A percentile compares a stretch with the other conserved stretches of the same genome.
Evolutionary conservation across 2,329 filamentous ascomycete species (phyloP).

Genomic region (Nigrospora sphaerica): DNA sequence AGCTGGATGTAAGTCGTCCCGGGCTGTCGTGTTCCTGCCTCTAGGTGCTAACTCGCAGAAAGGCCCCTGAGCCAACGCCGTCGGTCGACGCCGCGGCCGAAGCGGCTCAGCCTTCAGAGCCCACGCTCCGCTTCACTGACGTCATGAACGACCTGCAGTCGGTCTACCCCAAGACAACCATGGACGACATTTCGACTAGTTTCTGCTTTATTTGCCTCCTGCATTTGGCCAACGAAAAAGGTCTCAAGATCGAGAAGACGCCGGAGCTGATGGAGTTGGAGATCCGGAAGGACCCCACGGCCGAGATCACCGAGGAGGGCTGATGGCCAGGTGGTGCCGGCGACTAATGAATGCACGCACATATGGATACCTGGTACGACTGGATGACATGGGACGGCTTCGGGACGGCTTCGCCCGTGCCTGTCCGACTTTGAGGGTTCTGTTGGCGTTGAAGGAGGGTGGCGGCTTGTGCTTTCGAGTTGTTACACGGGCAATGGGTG

Average conservation of each 20-base stretch:
- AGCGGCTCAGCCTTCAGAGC: conserved; percentile 27
- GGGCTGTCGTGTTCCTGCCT: too few species aligned
- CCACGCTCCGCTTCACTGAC: conserved; percentile 72
- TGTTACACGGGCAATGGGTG: too few species aligned
- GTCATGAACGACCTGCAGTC: conserved; percentile 84
- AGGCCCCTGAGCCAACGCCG: too few species aligned
- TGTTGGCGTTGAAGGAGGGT: too few species aligned
- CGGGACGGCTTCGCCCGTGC: too few species aligned
- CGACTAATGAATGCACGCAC: background rate
- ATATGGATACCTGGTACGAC: background rate
- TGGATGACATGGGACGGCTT: background rate
- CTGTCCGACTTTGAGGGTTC: too few species aligned
- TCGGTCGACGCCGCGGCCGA: too few species aligned
- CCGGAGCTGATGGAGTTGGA: conserved; percentile 50
- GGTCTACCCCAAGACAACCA: conserved; percentile 77
- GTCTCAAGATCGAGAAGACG: conserved; percentile 65
- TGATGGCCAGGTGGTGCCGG: background rate
- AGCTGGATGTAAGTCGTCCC: conserved; percentile 36
- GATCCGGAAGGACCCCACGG: conserved; percentile 56
- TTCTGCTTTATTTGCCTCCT: conserved; percentile 89
- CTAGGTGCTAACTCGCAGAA: background rate
- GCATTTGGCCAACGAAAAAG: conserved; percentile 90
- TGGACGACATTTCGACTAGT: conserved; percentile 92
- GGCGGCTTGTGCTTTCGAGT: too few species aligned
- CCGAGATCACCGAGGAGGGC: conserved; percentile 38